These are phyloP conservation scores for Gynostemma pentaphyllum DNA, from an alignment of 306 rosid genomes.

Conservation along the genomic window DNA sequence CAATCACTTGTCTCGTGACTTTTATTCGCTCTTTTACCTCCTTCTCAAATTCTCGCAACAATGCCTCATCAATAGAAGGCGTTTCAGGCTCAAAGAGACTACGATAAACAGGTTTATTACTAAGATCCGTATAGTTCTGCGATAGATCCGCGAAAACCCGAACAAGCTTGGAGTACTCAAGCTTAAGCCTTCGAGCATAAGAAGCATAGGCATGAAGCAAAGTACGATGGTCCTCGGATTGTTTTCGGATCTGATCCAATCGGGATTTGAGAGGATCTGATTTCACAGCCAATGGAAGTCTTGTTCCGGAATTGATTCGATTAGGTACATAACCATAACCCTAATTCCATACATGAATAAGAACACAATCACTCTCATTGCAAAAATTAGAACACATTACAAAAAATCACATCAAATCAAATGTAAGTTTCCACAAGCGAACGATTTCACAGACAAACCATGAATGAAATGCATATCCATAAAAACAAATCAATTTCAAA, in stretches of 20 bases:
- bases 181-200: conserved; percentile 82
- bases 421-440: neutral
- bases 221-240: conserved; percentile 75
- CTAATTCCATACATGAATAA: conserved; percentile 22
- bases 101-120: conserved; percentile 45
- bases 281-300: conserved; percentile 67
- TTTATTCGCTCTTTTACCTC: conserved; percentile 86
- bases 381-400: neutral
- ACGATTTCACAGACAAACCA: too few species aligned
- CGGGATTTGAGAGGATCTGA: conserved; percentile 88
- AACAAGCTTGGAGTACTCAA: conserved; percentile 81
- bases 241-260: conserved; percentile 85
- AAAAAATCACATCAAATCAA: neutral
- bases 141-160: conserved; percentile 75
- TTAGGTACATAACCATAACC: conserved; percentile 29
- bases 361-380: conserved; percentile 1
- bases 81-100: conserved; percentile 44
- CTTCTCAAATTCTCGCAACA: conserved; percentile 73
- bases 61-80: conserved; percentile 47
- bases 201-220: conserved; percentile 64
- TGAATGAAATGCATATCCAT: neutral
- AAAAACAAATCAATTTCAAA: neutral
- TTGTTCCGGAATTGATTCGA: conserved; percentile 38
- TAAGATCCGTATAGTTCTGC: conserved; percentile 58
- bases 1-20: conserved; percentile 61